phyloP scores from a whole-genome alignment of 345 rosid genomes.

The Eucalyptus grandis region DNA sequence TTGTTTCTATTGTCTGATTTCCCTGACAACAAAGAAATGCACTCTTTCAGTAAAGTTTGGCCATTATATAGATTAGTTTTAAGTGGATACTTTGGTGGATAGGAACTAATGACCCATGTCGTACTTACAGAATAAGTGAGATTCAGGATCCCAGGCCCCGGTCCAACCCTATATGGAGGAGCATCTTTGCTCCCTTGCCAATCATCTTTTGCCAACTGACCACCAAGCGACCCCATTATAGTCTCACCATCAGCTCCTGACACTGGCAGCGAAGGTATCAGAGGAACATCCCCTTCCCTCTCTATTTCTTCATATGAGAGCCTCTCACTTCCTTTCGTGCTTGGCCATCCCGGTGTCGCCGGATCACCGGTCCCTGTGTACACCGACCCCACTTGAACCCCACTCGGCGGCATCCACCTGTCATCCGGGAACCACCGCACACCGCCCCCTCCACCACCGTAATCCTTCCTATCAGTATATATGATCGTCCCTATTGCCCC shows the following conservation, averaged over 20 bases:
- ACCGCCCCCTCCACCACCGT: slow-evolving; percentile 32
- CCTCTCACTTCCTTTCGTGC: slow-evolving; percentile 64
- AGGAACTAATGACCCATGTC: background rate
- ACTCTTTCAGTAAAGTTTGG: background rate
- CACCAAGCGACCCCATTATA: slow-evolving; percentile 40
- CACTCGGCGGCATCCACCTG: slow-evolving; percentile 79
- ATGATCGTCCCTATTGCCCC: slow-evolving; percentile 65
- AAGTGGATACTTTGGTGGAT: background rate
- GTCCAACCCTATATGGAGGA: slow-evolving; percentile 52
- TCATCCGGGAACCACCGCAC: slow-evolving; percentile 51
- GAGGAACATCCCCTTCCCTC: slow-evolving; percentile 32
- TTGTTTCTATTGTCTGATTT: slow-evolving; percentile 33
- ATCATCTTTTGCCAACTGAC: slow-evolving; percentile 33
- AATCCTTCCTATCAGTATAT: slow-evolving; percentile 63
- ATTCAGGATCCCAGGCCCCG: slow-evolving; percentile 64
- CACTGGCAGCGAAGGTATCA: slow-evolving; percentile 69
- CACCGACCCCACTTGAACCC: slow-evolving; percentile 76
- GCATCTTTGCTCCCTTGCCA: slow-evolving; percentile 62
- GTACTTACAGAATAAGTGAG: slow-evolving; percentile 48
- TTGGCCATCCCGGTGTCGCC: slow-evolving; percentile 83
- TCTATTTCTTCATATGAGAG: slow-evolving; percentile 43
- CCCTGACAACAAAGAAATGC: slow-evolving; percentile 27
- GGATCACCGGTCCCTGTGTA: slow-evolving; percentile 60
- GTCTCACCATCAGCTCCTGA: slow-evolving; percentile 62
- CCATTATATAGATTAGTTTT: background rate